phyloP scores from a whole-genome alignment of 2,329 filamentous ascomycete species.

The Ophiostoma piceae region DNA sequence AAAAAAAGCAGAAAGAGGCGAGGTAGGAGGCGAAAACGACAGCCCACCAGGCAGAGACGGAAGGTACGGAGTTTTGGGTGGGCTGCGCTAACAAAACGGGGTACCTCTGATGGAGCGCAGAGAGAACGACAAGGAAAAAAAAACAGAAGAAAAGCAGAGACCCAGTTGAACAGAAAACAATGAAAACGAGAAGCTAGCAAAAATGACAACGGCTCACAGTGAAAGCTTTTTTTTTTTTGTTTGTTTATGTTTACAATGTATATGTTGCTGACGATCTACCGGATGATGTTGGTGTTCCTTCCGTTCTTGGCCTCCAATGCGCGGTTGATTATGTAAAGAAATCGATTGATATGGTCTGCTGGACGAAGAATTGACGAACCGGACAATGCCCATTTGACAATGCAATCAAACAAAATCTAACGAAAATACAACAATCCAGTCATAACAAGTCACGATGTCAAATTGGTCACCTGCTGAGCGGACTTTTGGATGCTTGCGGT shows the following conservation, averaged over 20 bases:
- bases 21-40: constrained; percentile 11
- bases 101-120: neutral
- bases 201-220: neutral
- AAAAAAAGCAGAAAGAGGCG: neutral
- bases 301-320: neutral
- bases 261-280: neutral
- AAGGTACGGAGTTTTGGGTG: neutral
- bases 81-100: neutral
- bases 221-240: neutral
- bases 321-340: neutral
- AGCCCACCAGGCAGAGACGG: neutral
- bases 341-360: neutral
- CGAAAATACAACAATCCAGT: neutral
- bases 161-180: neutral
- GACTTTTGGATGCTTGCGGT: constrained; percentile 17
- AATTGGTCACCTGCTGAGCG: constrained; percentile 21
- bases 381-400: constrained; percentile 13
- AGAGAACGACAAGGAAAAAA: no score
- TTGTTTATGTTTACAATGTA: neutral
- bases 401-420: neutral
- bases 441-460: neutral
- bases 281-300: neutral
- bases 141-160: neutral
- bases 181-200: neutral
- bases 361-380: constrained; percentile 9